A percentile compares a stretch with the other conserved stretches of the same genome.
phyloP scores from a whole-genome alignment of 2,329 filamentous ascomycete species.

The Pestalotiopsis sp. region DNA sequence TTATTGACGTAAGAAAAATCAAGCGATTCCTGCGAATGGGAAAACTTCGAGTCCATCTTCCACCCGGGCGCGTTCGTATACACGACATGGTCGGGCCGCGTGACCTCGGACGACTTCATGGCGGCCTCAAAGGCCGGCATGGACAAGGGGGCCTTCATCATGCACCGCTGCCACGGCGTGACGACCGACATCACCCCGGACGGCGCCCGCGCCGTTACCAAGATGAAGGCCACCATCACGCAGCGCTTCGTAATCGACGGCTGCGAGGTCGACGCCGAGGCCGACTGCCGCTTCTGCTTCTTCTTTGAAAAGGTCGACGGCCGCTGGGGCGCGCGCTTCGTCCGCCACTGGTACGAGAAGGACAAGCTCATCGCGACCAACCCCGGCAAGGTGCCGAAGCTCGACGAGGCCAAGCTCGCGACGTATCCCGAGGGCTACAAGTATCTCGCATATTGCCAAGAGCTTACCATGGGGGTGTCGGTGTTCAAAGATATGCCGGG shows the following conservation, averaged over 20 bases:
- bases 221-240: slow-evolving; percentile 54
- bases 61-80: slow-evolving; percentile 49
- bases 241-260: slow-evolving; percentile 46
- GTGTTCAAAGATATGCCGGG: slow-evolving; percentile 9
- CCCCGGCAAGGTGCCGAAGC: slow-evolving; percentile 39
- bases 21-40: slow-evolving; percentile 53
- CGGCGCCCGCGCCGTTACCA: slow-evolving; percentile 45
- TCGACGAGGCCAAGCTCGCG: slow-evolving; percentile 42
- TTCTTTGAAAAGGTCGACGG: slow-evolving; percentile 44
- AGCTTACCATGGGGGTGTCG: slow-evolving; percentile 1
- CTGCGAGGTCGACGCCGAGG: slow-evolving; percentile 46
- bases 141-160: slow-evolving; percentile 45
- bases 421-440: slow-evolving; percentile 34
- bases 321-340: slow-evolving; percentile 44
- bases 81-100: slow-evolving; percentile 50
- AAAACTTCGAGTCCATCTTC: slow-evolving; percentile 53
- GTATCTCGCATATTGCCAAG: slow-evolving; percentile 9
- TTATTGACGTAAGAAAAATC: no score
- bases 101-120: slow-evolving; percentile 42
- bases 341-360: slow-evolving; percentile 55
- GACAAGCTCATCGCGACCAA: slow-evolving; percentile 51
- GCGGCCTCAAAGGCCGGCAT: slow-evolving; percentile 39
- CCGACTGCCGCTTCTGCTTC: slow-evolving; percentile 49
- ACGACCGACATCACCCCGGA: slow-evolving; percentile 31
- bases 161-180: slow-evolving; percentile 40